Percentiles rank a stretch among this genome's conserved stretches.
Evolutionary conservation across 148 eudicot species (phyloP).

Genomic region (Rhododendron griersonianum): DNA sequence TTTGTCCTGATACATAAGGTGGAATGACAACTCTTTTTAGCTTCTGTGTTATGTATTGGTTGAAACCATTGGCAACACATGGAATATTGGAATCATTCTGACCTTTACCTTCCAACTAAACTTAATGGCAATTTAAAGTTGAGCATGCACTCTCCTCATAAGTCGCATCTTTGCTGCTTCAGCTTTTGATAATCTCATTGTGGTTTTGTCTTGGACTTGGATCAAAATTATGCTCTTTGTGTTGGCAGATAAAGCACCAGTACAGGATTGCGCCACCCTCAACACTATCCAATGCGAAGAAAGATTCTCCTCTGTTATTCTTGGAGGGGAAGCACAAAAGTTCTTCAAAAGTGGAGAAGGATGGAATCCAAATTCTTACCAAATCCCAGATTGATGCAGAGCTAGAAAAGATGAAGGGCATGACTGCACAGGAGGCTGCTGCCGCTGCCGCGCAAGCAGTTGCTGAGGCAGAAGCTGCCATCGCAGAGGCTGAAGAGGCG

Average conservation of each 20-base stretch:
- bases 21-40: not conserved
- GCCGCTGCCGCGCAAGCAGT: constrained; percentile 73
- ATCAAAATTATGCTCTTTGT: not conserved
- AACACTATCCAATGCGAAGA: constrained; percentile 20
- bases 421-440: constrained; percentile 77
- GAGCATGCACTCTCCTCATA: not conserved
- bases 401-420: constrained; percentile 66
- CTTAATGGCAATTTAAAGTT: not conserved
- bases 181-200: not conserved
- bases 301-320: constrained; percentile 17
- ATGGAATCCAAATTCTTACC: constrained; percentile 35
- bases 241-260: constrained; percentile 67
- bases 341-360: constrained; percentile 29
- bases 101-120: not conserved
- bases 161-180: not conserved
- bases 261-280: constrained; percentile 61
- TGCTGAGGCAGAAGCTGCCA: constrained; percentile 93
- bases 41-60: not conserved
- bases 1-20: not conserved
- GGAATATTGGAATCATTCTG: not conserved
- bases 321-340: constrained; percentile 34
- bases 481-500: constrained; percentile 80
- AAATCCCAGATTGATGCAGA: constrained; percentile 61
- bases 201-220: not conserved
- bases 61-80: not conserved